Percentiles rank a stretch among this genome's conserved stretches.
Conservation (phyloP, 306 rosid species). For the Quercus berberidifolia region DNA sequence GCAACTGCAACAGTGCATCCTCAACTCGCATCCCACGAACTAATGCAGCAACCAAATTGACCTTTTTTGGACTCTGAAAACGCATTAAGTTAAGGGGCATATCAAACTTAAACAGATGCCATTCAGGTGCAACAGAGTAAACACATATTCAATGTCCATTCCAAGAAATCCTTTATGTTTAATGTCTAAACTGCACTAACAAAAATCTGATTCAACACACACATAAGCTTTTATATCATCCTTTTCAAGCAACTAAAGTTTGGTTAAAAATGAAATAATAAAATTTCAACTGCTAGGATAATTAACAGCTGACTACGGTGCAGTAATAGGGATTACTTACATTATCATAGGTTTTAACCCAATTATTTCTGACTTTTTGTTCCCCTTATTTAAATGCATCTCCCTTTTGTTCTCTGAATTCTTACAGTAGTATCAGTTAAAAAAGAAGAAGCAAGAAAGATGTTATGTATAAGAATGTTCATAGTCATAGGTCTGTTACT, state of each 20-base stretch:
- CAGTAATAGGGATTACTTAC: background rate
- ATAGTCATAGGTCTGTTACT: background rate
- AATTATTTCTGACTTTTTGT: no score
- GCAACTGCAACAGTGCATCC: conserved; percentile 90
- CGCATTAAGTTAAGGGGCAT: background rate
- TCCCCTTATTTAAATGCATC: background rate
- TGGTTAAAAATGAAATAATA: background rate
- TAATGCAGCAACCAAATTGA: conserved; percentile 90
- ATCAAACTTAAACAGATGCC: background rate
- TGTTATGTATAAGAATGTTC: background rate
- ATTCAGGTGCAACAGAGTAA: background rate
- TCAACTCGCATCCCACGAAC: conserved; percentile 99
- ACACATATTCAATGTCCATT: background rate
- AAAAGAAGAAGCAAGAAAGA: background rate
- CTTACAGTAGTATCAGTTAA: background rate
- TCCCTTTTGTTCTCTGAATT: background rate
- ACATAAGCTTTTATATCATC: background rate
- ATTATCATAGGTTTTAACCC: background rate
- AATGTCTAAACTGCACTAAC: no score
- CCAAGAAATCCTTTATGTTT: no score
- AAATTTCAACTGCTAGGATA: background rate
- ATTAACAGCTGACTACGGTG: background rate
- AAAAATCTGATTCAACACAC: no score
- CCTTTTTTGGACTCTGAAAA: conserved; percentile 85
- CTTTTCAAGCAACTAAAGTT: background rate